Conservation (phyloP, 2,329 filamentous ascomycete genomes). For the Trichophyton simii region DNA sequence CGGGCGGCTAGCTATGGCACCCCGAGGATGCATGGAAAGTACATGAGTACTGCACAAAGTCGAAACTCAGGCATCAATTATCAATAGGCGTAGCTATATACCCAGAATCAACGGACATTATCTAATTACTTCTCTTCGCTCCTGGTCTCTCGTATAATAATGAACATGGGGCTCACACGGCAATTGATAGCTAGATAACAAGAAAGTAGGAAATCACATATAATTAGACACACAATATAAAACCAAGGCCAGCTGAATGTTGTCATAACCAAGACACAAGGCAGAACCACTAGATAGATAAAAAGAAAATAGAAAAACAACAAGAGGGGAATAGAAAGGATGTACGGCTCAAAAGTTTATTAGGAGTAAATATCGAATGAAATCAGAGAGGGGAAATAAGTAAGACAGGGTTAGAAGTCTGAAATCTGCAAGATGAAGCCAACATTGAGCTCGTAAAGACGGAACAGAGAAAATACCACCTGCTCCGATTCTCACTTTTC, state of each 20-base stretch:
- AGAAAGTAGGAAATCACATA: background rate
- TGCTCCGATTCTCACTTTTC: background rate
- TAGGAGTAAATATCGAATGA: background rate
- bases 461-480: background rate
- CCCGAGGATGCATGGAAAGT: no score
- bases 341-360: background rate
- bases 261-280: conserved; percentile 1
- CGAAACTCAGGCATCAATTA: no score
- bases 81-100: background rate
- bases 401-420: background rate
- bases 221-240: background rate
- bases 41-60: no score
- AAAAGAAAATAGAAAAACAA: background rate
- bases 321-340: background rate
- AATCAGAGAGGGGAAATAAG: background rate
- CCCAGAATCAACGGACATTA: background rate
- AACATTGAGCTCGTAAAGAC: background rate
- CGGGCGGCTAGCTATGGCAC: no score
- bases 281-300: background rate
- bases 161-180: background rate
- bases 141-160: background rate
- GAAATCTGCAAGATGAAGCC: background rate
- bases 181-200: background rate
- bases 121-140: background rate
- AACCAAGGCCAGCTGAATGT: background rate